These are phyloP conservation scores for Aspergillus versicolor DNA, from an alignment of 2,329 filamentous ascomycete species.

Conservation along the genomic window DNA sequence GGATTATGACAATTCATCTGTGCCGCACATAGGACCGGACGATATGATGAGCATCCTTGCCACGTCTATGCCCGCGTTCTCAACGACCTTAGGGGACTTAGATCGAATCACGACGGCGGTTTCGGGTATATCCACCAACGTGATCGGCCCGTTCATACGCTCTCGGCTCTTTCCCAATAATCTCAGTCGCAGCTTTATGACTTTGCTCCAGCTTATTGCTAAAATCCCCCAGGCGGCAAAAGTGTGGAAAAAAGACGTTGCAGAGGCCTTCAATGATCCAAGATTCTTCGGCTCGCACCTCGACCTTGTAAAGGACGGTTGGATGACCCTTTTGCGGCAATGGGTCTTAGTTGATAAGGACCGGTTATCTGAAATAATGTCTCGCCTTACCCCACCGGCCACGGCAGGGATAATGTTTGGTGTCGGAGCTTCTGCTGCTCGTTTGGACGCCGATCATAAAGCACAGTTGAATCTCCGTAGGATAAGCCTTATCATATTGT, in stretches of 20 bases:
- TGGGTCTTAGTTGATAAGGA: conserved; percentile 88
- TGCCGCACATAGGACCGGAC: conserved; percentile 56
- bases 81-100: conserved; percentile 78
- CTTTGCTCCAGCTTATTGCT: conserved; percentile 73
- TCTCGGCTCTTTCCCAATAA: conserved; percentile 86
- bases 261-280: conserved; percentile 86
- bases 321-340: conserved; percentile 80
- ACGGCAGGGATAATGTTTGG: conserved; percentile 97
- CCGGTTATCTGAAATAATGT: conserved; percentile 75
- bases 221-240: conserved; percentile 79
- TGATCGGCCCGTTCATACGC: conserved; percentile 78
- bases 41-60: conserved; percentile 80
- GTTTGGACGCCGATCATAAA: conserved; percentile 91
- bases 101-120: conserved; percentile 80
- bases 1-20: conserved; percentile 39
- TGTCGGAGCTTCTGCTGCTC: conserved; percentile 90
- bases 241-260: conserved; percentile 87
- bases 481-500: conserved; percentile 75
- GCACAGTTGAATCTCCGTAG: conserved; percentile 87
- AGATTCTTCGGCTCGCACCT: conserved; percentile 76
- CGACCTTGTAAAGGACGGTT: conserved; percentile 66
- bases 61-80: conserved; percentile 73
- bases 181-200: conserved; percentile 68
- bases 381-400: conserved; percentile 77
- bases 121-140: conserved; percentile 75